phyloP scores from a whole-genome alignment of 163 green algal species.

The Scenedesmus sp. region DNA sequence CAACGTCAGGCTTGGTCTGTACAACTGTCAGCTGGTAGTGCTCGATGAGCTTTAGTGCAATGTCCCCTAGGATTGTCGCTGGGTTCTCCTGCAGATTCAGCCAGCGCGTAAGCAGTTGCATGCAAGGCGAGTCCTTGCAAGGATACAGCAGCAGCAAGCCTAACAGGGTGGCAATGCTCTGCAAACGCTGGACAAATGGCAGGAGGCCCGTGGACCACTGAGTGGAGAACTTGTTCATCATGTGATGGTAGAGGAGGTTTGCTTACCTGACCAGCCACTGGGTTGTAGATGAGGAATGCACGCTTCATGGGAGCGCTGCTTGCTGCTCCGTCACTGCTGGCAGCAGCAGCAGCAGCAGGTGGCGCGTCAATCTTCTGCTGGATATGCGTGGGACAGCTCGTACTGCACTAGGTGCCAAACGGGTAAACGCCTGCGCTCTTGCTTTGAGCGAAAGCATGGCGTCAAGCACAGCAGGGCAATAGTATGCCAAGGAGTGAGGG shows the following conservation, averaged over 20 bases:
- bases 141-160: neutral
- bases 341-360: conserved; percentile 14
- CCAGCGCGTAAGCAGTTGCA: neutral
- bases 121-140: neutral
- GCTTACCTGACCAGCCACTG: conserved; percentile 44
- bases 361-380: neutral
- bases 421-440: neutral
- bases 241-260: neutral
- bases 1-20: conserved; percentile 29
- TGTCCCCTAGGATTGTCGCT: conserved; percentile 15
- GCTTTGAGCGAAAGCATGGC: neutral
- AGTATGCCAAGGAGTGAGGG: neutral
- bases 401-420: neutral
- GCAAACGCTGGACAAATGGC: neutral
- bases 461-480: neutral
- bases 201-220: neutral
- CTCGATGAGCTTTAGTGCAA: conserved; percentile 36
- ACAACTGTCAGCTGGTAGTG: conserved; percentile 25
- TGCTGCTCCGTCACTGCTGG: neutral
- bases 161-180: too few relatives aligned
- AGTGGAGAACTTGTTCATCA: neutral
- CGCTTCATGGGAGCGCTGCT: conserved; percentile 22
- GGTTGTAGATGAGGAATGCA: conserved; percentile 54
- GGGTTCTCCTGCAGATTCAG: neutral
- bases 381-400: neutral